Conservation (phyloP, 306 rosid species). For the Malus fusca region DNA sequence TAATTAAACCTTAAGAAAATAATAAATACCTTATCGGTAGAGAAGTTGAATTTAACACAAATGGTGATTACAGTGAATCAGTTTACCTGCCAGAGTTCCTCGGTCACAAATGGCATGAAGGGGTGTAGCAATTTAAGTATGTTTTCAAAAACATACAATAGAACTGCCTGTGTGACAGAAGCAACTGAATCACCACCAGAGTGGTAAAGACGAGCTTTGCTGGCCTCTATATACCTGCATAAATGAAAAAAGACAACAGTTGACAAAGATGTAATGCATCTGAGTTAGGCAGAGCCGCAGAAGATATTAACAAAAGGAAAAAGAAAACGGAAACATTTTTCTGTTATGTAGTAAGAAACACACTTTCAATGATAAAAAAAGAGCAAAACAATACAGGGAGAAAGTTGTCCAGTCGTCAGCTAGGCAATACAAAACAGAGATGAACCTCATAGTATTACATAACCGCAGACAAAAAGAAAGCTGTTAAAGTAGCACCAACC, state of each 20-base stretch:
- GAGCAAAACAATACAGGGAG: background rate
- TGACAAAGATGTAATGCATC: background rate
- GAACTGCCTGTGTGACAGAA: constrained; percentile 66
- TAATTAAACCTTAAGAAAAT: background rate
- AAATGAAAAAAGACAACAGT: background rate
- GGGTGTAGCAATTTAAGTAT: constrained; percentile 84
- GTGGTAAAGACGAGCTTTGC: constrained; percentile 74
- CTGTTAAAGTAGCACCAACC: no score
- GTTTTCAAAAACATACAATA: constrained; percentile 73
- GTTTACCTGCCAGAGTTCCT: constrained; percentile 94
- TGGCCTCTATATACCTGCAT: constrained; percentile 87
- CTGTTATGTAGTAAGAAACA: background rate
- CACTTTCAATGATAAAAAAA: background rate
- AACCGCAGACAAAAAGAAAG: background rate
- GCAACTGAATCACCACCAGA: constrained; percentile 49
- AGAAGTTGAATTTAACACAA: background rate
- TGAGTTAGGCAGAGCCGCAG: background rate
- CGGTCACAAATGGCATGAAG: constrained; percentile 97
- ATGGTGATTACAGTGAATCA: background rate
- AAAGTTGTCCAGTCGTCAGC: background rate
- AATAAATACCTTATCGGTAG: background rate
- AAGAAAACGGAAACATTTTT: background rate
- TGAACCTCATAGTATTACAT: background rate
- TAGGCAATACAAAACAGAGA: background rate
- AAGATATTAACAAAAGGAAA: background rate